Base-by-base conservation (phyloP, 768 basidiomycete genomes). In the Amylocystis lapponica region DNA sequence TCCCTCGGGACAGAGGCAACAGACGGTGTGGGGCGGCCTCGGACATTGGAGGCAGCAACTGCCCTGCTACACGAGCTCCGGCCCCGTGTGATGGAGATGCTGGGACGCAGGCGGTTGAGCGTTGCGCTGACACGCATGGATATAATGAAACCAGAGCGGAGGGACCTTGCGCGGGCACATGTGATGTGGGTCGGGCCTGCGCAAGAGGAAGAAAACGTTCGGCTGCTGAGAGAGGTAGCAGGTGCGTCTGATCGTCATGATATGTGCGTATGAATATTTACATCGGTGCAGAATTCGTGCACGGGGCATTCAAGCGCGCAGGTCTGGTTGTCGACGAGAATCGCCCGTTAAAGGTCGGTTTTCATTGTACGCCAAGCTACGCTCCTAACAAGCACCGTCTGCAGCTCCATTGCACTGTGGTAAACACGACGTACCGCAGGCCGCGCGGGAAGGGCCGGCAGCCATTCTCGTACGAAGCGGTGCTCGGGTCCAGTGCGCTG, bases 101-200 rank as follows among this genome's bases (percentile, higher is more conserved):
- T 79, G 4, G 45, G 46, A 0, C 59, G 55, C 0, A 47, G 48
- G n/a, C 36, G 46, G 39, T 58, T 75, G 13, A 57, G 50, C 4
- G 61, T 75, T 2, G 60, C 68, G 1, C 62, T 87, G 10, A 67
- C 76, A 5, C 54, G 54, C 10, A 60, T 86, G 57, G 65, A 76
- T 36, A 68, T 79, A 39, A 70, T 75, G 73, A 59, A 60, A n/a
- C 65, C 69, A 0, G 63, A 68, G 4, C 48, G 60, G 1, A 58
- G 65, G 0, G 51, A 64, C 54, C 57, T 53, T 16, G 52, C 66
- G 53, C 51, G 66, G 32, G 78, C 79, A 5, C 72, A 79, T 41
- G 76, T 82, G 17, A 65, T 84, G 20, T 83, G 73, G 66, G 49
- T 73, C 10, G 79, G 76, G 1, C 79, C 82, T 1, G 44, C 58